Evolutionary conservation across 139 green algal species (phyloP).

Genomic region (Coccomyxa sp.): DNA sequence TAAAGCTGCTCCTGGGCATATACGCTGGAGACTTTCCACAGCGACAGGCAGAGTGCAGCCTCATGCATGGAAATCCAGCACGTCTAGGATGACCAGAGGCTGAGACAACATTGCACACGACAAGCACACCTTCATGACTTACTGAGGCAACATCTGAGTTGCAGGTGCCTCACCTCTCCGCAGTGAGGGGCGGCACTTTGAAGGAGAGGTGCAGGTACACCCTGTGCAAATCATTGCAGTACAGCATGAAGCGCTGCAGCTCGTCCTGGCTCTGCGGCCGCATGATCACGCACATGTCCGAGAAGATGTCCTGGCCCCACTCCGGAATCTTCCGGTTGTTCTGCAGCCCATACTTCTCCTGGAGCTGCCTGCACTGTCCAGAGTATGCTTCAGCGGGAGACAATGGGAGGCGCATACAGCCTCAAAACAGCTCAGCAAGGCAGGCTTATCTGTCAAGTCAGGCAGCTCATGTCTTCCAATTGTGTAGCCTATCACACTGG

Average conservation of each 20-base stretch:
- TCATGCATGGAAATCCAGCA: not conserved
- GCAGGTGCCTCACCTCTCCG: not conserved
- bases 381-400: not conserved
- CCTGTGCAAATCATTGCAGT: slow-evolving; percentile 37
- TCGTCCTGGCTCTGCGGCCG: slow-evolving; percentile 33
- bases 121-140: not conserved
- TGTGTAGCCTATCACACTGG: too few species aligned
- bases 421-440: too few species aligned
- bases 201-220: slow-evolving; percentile 40
- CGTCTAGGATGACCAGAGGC: not conserved
- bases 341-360: slow-evolving; percentile 35
- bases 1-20: not conserved
- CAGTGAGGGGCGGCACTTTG: not conserved
- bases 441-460: not conserved
- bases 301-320: slow-evolving; percentile 76
- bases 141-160: not conserved
- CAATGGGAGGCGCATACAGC: too few species aligned
- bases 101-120: not conserved
- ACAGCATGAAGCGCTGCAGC: slow-evolving; percentile 60
- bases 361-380: slow-evolving; percentile 42
- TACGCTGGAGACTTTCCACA: not conserved
- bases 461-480: not conserved
- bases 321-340: slow-evolving; percentile 58
- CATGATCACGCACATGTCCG: slow-evolving; percentile 59
- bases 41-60: not conserved